These are phyloP conservation scores for Diplocarpon mali DNA, from an alignment of 2,329 filamentous ascomycete genomes.

Conservation along the genomic window DNA sequence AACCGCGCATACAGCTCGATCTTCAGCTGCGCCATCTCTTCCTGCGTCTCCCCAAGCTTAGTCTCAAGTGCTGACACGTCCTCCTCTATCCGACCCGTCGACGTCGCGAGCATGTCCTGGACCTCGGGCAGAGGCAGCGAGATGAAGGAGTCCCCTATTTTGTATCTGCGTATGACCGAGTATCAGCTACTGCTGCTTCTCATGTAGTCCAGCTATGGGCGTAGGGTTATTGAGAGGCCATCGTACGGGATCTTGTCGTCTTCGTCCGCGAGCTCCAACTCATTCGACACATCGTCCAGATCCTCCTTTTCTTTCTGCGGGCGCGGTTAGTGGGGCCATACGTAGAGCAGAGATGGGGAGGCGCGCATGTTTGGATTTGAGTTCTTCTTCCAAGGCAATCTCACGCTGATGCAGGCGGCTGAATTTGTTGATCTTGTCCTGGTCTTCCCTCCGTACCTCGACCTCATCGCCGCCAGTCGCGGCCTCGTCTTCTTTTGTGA, in stretches of 20 bases:
- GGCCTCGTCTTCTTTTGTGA: conserved; percentile 86
- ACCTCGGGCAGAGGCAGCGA: conserved; percentile 74
- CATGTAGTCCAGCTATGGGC: no score
- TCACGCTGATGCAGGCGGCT: conserved; percentile 87
- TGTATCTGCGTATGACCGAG: conserved; percentile 53
- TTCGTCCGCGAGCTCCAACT: conserved; percentile 90
- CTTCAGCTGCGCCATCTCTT: conserved; percentile 86
- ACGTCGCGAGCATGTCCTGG: conserved; percentile 67
- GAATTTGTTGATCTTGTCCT: conserved; percentile 98
- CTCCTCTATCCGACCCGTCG: conserved; percentile 62
- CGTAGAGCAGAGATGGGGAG: background rate
- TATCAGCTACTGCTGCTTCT: no score
- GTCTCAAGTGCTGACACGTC: conserved; percentile 70
- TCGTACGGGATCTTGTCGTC: conserved; percentile 79
- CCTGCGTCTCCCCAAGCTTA: conserved; percentile 60
- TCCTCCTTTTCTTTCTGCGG: conserved; percentile 95
- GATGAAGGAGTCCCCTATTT: conserved; percentile 93
- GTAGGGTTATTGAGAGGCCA: background rate
- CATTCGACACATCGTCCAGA: conserved; percentile 80
- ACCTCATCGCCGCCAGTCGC: conserved; percentile 65
- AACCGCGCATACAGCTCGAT: conserved; percentile 89
- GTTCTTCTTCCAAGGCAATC: conserved; percentile 63
- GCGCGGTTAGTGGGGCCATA: conserved; percentile 2
- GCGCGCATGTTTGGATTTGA: conserved; percentile 67
- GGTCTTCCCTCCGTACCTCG: conserved; percentile 90